Conservation (phyloP, 257 asterid genomes). For the Jacaranda mimosifolia region DNA sequence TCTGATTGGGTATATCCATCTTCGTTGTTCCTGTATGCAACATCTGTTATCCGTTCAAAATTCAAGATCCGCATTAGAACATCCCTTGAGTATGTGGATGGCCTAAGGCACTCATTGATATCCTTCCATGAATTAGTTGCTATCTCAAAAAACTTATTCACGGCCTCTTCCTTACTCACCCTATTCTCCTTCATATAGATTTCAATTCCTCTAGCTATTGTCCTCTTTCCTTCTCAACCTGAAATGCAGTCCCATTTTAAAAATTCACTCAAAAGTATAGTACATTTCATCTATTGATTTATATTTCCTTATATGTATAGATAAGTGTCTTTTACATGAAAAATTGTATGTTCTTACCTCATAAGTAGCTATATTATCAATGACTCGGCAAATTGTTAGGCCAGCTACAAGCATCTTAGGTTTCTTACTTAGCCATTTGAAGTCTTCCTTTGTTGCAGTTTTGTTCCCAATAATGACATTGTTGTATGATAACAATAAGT, state of each 20-base stretch:
- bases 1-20: conserved; percentile 41
- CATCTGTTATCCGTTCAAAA: conserved; percentile 23
- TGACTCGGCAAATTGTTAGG: not conserved
- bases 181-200: conserved; percentile 35
- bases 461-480: not conserved
- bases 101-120: conserved; percentile 34
- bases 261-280: not conserved
- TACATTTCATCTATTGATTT: no score
- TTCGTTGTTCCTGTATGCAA: conserved; percentile 26
- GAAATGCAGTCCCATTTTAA: not conserved
- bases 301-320: no score
- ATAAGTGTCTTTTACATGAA: no score
- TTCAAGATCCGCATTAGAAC: conserved; percentile 26
- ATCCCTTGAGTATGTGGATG: conserved; percentile 24
- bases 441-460: not conserved
- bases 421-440: conserved; percentile 6
- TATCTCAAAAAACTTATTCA: conserved; percentile 10
- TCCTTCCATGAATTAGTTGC: conserved; percentile 37
- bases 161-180: conserved; percentile 32
- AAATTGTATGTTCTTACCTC: not conserved
- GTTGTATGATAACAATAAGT: not conserved
- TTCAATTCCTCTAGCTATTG: conserved; percentile 40
- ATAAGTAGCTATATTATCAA: conserved; percentile 8
- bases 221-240: conserved; percentile 43
- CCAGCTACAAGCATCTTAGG: conserved; percentile 22